These are phyloP conservation scores for Tricholoma hemisulphureum DNA, from an alignment of 768 basidiomycete species.

Conservation along the genomic window DNA sequence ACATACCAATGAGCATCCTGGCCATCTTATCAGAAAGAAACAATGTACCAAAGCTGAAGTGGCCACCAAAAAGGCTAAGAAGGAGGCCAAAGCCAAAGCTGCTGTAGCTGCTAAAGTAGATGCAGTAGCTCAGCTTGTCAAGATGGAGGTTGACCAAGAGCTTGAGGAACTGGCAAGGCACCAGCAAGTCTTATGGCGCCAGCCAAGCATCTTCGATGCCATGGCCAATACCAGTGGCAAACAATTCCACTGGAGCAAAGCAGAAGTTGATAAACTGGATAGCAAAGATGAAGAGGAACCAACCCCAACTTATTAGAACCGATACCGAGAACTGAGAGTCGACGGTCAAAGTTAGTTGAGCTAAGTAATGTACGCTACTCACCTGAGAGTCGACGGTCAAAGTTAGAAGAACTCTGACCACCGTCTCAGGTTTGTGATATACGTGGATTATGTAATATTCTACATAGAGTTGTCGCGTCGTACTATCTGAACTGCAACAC, in stretches of 20 bases:
- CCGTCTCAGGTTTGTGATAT: too few species aligned
- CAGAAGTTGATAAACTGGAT: background rate
- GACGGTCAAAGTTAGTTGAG: too few species aligned
- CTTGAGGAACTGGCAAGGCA: background rate
- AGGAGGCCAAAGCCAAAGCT: background rate
- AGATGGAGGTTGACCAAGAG: background rate
- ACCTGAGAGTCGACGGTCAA: too few species aligned
- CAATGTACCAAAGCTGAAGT: background rate
- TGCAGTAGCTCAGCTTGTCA: background rate
- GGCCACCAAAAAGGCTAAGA: background rate
- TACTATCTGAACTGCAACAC: too few species aligned
- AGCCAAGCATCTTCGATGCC: background rate
- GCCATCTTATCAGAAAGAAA: background rate
- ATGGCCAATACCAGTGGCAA: background rate
- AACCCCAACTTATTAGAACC: too few species aligned
- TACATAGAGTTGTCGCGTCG: too few species aligned
- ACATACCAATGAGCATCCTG: background rate
- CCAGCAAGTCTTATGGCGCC: background rate
- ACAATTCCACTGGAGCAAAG: background rate
- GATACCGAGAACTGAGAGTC: too few species aligned
- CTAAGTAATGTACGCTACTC: too few species aligned
- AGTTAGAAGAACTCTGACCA: too few species aligned
- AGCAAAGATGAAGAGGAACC: too few species aligned
- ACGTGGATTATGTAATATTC: too few species aligned
- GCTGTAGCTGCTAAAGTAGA: background rate